A percentile compares a stretch with the other conserved stretches of the same genome.
phyloP scores from a whole-genome alignment of 139 green algal genomes.

The Chlorella sp. region DNA sequence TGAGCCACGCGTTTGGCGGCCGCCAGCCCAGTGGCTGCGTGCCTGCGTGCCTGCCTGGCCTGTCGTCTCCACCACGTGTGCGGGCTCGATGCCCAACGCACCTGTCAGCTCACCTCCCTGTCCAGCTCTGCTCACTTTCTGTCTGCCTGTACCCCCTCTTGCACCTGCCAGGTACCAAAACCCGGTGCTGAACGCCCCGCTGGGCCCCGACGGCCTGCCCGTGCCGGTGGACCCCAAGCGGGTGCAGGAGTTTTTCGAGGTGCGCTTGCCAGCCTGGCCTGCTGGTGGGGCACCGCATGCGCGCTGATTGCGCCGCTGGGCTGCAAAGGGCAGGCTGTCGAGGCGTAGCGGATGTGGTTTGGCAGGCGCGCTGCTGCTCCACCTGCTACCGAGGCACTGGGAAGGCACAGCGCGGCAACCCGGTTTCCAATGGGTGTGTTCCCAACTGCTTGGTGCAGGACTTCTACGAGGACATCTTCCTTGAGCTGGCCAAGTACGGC shows the following conservation, averaged over 20 bases:
- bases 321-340: neutral
- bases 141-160: no score
- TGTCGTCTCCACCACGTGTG: no score
- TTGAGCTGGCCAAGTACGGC: constrained; percentile 92
- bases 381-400: no score
- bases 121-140: no score
- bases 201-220: constrained; percentile 85
- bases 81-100: no score
- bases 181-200: constrained; percentile 83
- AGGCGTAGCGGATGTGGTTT: no score
- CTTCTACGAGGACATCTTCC: constrained; percentile 99
- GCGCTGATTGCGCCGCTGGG: neutral
- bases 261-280: neutral
- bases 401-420: no score
- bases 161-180: constrained; percentile 94
- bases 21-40: no score
- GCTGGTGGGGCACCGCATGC: neutral
- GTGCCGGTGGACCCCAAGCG: constrained; percentile 81
- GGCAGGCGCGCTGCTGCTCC: neutral
- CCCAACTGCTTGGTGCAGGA: constrained; percentile 60
- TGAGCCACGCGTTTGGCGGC: no score
- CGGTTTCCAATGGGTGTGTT: no score
- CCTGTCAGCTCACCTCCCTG: no score
- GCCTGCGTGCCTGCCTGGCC: no score
- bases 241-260: constrained; percentile 93